Evolutionary conservation across 306 rosid genomes (phyloP), one percentile per base, ranked within the genome.

Genomic region (Cucumis melo): DNA sequence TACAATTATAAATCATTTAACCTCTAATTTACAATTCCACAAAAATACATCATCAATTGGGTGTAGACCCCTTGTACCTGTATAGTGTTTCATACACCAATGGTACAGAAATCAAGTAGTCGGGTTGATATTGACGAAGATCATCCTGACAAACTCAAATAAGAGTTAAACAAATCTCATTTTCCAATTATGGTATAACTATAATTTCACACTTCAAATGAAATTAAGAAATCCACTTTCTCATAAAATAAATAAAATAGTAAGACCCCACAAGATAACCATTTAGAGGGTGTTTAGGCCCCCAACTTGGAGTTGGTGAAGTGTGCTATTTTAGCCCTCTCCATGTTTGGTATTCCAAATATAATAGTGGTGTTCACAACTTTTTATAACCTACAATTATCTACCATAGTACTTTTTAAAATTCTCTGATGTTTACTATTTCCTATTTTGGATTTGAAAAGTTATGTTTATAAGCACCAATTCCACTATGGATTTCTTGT

Each of bases 71-170:
- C 53, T n/a, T 10, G 53, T 87, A 94, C 98, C 94, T 91, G 88
- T 91, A 94, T 64, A 94, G 88, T 61, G 95, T 91, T 84, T 94
- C 97, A 77, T 87, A 94, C 56, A 94, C 95, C 81, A 94, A 81
- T 75, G 98, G 98, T 81, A 91, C 98, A 57, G 98, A 87, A 81
- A 94, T 84, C 81, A 91, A 4, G 79, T 83, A 89, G 27, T 89
- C 86, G 20, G 98, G 98, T 81, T 87, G 93, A 83, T 89, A 91
- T 10, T 19, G 85, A 65, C 78, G 77, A 84, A 94, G 88, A 87
- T 91, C 98, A 64, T 82, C 95, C 98, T 87, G 74, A 83, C 67
- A 68, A 80, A 58, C 53, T 42, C 71, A 80, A 21, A 65, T 51
- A 80, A 3, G 55, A 42, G 74, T 42, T 42, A 63, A 34, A 67